Evolutionary conservation across 179 eudicot genomes (phyloP), one percentile per base, ranked within the genome.

Genomic region (Spergularia azorica): DNA sequence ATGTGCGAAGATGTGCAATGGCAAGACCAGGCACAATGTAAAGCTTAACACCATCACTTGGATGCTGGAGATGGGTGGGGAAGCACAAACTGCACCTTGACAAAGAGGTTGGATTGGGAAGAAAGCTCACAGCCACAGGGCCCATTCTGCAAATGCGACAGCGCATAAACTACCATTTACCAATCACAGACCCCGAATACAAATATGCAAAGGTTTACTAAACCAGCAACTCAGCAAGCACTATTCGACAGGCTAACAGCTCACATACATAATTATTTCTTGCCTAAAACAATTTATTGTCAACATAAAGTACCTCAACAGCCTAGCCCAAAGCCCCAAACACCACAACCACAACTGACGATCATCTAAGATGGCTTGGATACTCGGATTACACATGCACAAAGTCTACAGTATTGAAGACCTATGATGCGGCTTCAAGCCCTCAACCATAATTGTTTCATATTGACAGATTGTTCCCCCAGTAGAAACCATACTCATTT

Each of bases 81-180:
- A 85, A 77, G 38, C 79, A 79, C 72, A 79, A 16, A 63, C 72
- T 70, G 79, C 79, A 74, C 63, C 73, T 82, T 81, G 59, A 82
- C 63, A 76, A 73, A 71, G 66, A 79, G 77, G 75, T 73, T 65
- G 71, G 58, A 59, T 77, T 75, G 18, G 77, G 54, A 77, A 76
- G 73, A 9, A 77, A 68, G 72, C 71, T 62, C 26, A 73, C 59
- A 67, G 32, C 67, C 18, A 73, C 59, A 67, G 32, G 67, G 58
- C 74, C 73, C 83, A 76, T 84, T 80, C 90, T 89, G 82, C 58
- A 75, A 73, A 74, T 65, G 59, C 9, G 54, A 69, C 36, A 54
- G 32, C 16, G 14, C 63, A 69, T 26, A 43, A 65, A 67, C 39
- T 3, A 36, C 39, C 39, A 36, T 1, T 50, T 43, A 38, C 57